A percentile compares a stretch with the other conserved stretches of the same genome.
Conservation (phyloP, 1,284 basidiomycete species). For the Leccinum angustisporum region DNA sequence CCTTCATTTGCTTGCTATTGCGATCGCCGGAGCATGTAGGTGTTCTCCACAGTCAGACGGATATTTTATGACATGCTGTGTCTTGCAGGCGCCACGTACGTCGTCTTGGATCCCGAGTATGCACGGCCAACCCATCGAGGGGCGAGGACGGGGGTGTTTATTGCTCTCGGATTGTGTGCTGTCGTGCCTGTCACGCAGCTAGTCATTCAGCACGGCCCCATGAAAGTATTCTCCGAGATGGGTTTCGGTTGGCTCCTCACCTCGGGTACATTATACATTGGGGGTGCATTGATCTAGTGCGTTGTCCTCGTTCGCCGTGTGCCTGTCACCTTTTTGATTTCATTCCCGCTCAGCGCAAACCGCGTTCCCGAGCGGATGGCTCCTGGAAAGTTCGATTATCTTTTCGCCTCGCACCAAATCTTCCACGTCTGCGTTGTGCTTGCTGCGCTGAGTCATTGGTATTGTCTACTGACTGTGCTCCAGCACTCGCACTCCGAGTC, state of each 20-base stretch:
- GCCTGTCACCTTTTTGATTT: constrained; percentile 29
- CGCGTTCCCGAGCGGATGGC: constrained; percentile 78
- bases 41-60: constrained; percentile 12
- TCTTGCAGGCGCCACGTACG: constrained; percentile 60
- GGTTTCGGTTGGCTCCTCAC: constrained; percentile 68
- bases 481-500: constrained; percentile 52
- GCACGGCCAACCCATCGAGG: constrained; percentile 73
- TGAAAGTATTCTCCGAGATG: constrained; percentile 57
- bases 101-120: constrained; percentile 81
- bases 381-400: constrained; percentile 80
- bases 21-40: constrained; percentile 62
- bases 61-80: constrained; percentile 8
- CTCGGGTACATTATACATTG: constrained; percentile 72
- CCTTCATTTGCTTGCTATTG: constrained; percentile 56
- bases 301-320: constrained; percentile 40
- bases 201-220: constrained; percentile 56
- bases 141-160: constrained; percentile 79
- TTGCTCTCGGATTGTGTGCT: constrained; percentile 75
- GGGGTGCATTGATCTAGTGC: constrained; percentile 81
- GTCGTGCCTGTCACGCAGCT: constrained; percentile 74
- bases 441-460: constrained; percentile 78
- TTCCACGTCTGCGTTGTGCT: constrained; percentile 83
- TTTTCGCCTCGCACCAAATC: constrained; percentile 83
- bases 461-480: constrained; percentile 55
- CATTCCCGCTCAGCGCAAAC: constrained; percentile 59